A percentile compares a stretch with the other conserved stretches of the same genome.
Conservation (phyloP, 306 rosid species). For the Acacia melanoxylon region DNA sequence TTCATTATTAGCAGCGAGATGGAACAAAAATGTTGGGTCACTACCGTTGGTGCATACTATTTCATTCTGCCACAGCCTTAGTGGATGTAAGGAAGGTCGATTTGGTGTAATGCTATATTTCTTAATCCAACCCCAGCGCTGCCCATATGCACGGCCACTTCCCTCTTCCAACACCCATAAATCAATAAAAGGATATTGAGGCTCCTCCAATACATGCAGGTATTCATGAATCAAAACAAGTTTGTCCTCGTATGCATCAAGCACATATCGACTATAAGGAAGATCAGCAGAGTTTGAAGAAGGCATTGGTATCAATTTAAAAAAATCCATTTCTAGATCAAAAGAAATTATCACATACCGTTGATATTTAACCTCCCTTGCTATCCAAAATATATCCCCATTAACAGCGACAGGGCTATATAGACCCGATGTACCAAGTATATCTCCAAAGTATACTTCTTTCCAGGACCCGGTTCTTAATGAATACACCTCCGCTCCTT, state of each 20-base stretch:
- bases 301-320: neutral
- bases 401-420: neutral
- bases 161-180: neutral
- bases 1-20: neutral
- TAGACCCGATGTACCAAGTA: neutral
- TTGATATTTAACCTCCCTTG: neutral
- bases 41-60: neutral
- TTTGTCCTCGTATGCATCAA: neutral
- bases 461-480: slow-evolving; percentile 8
- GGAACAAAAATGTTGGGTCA: accelerated
- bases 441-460: neutral
- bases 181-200: neutral
- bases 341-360: neutral
- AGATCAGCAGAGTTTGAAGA: too few species aligned
- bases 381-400: neutral
- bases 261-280: too few species aligned
- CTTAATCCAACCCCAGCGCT: neutral
- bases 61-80: neutral
- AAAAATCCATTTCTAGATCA: neutral
- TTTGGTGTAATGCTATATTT: neutral
- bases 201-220: too few species aligned
- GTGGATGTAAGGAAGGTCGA: neutral
- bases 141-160: neutral
- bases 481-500: too few species aligned
- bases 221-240: neutral